A percentile compares a stretch with the other conserved stretches of the same genome.
These are phyloP conservation scores for Ormosia semicastrata DNA, from an alignment of 306 rosid genomes.

Conservation along the genomic window DNA sequence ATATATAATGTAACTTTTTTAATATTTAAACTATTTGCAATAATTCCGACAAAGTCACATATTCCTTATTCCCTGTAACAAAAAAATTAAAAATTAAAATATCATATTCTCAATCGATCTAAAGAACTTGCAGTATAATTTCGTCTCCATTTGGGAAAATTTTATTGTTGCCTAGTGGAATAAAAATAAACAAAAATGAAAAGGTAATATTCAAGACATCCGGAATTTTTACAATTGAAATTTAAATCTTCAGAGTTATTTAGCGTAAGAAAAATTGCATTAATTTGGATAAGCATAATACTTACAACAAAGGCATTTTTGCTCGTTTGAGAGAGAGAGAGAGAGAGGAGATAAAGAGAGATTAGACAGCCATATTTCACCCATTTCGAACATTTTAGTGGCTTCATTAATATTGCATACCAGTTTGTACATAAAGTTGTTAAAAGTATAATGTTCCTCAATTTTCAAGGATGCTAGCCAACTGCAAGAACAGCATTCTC, in stretches of 20 bases:
- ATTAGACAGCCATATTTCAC: conserved; percentile 22
- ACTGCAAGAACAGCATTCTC: background rate
- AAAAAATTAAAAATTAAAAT: no score
- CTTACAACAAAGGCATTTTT: background rate
- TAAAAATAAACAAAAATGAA: no score
- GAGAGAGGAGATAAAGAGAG: background rate
- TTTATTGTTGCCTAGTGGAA: background rate
- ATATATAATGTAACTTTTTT: no score
- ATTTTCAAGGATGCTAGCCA: conserved; percentile 19
- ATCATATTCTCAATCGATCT: no score
- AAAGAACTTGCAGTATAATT: background rate
- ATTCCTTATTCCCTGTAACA: no score
- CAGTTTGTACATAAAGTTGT: conserved; percentile 9
- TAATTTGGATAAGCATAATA: background rate
- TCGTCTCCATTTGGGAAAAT: background rate
- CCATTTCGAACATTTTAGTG: conserved; percentile 21
- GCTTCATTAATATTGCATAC: conserved; percentile 31
- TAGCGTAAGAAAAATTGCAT: background rate
- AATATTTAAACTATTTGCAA: no score
- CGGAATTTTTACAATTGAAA: background rate
- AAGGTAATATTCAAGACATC: background rate
- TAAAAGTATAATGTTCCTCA: conserved; percentile 16
- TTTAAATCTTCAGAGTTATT: background rate
- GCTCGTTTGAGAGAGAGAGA: background rate
- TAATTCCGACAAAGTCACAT: no score